These are phyloP conservation scores for Candida albicans DNA, from an alignment of 1,139 yeast species.

Conservation along the genomic window DNA sequence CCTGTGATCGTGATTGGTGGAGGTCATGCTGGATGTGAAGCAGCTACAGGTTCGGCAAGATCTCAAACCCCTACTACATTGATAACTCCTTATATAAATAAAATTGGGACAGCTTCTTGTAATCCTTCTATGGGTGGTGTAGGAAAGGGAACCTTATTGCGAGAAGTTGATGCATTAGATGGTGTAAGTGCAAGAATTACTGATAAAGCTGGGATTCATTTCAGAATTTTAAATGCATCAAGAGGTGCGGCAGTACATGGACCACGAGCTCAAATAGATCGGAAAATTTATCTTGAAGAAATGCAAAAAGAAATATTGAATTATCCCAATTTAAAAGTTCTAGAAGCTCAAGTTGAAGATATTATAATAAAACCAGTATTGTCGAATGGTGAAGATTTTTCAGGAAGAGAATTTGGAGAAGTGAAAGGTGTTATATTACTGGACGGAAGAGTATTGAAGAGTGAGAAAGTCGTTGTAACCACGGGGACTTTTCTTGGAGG, in stretches of 20 bases:
- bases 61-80: conserved; percentile 72
- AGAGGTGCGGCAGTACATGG: conserved; percentile 99
- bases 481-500: conserved; percentile 96
- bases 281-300: conserved; percentile 71
- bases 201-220: conserved; percentile 92
- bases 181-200: conserved; percentile 85
- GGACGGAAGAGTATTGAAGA: conserved; percentile 59
- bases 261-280: conserved; percentile 94
- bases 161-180: conserved; percentile 95
- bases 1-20: conserved; percentile 94
- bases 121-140: conserved; percentile 99
- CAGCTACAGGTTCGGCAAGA: conserved; percentile 91
- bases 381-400: conserved; percentile 21
- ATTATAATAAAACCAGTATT: conserved; percentile 58
- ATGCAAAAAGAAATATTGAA: conserved; percentile 70
- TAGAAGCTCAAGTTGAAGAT: conserved; percentile 83
- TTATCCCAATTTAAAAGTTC: conserved; percentile 61
- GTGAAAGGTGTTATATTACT: conserved; percentile 73
- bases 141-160: conserved; percentile 89
- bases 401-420: conserved; percentile 40
- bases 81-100: conserved; percentile 70
- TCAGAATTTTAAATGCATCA: conserved; percentile 80
- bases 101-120: conserved; percentile 94
- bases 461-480: conserved; percentile 78
- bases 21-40: conserved; percentile 99